A percentile compares a stretch with the other conserved stretches of the same genome.
Conservation (phyloP, 2,329 filamentous ascomycete species). For the Colletotrichum noveboracense region DNA sequence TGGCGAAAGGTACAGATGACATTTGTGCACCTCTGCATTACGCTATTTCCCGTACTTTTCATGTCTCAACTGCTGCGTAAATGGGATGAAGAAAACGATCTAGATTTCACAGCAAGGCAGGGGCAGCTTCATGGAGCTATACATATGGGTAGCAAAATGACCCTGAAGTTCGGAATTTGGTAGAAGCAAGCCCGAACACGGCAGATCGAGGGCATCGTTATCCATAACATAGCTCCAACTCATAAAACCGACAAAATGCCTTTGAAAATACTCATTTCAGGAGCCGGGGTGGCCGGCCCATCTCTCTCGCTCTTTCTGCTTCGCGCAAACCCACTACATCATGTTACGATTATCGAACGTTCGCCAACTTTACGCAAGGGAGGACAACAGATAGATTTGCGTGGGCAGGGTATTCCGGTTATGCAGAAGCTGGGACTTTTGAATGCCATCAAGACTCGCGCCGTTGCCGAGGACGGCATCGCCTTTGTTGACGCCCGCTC, state of each 20-base stretch:
- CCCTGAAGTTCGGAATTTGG: neutral
- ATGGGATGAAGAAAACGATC: neutral
- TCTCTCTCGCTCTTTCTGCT: constrained; percentile 14
- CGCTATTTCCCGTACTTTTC: neutral
- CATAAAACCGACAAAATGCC: constrained; percentile 21
- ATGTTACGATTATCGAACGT: constrained; percentile 49
- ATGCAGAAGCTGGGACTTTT: constrained; percentile 44
- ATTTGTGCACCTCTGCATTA: neutral
- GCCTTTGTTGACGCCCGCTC: constrained; percentile 45
- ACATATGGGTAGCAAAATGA: neutral
- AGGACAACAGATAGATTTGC: constrained; percentile 52
- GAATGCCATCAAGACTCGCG: constrained; percentile 34
- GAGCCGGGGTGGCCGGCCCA: constrained; percentile 48
- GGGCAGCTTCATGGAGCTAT: neutral
- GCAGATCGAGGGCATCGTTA: neutral
- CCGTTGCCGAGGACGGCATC: constrained; percentile 53
- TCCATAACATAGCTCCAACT: neutral
- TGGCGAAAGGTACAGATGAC: neutral
- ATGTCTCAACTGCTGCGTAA: neutral
- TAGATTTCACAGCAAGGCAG: neutral
- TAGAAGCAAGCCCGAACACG: neutral
- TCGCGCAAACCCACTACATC: constrained; percentile 34
- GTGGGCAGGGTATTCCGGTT: constrained; percentile 43
- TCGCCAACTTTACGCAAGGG: constrained; percentile 36
- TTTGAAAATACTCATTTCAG: constrained; percentile 32